Evolutionary conservation across 148 eudicot species (phyloP), one percentile per base, ranked within the genome.

Genomic region (Drosera capensis): DNA sequence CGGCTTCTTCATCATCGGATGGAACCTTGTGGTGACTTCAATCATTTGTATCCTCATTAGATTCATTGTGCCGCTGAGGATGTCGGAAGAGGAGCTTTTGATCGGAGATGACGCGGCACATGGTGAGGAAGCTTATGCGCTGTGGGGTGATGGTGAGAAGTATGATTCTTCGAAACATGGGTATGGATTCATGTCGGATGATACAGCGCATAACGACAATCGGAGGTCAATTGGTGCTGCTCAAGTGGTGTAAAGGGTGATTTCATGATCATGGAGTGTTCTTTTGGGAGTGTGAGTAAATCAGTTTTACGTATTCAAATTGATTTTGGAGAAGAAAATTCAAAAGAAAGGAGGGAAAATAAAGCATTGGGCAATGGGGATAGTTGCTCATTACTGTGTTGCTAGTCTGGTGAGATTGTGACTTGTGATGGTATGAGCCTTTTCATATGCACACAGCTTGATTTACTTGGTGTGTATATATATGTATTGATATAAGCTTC

Each of bases 91-190:
- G 15, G 65, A 73, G 37, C 35, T 78, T 57, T 34, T 48, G 38
- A 60, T 74, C 1, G 86, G 86, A 3, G 86, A 78, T 26, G 76
- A 78, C 18, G 80, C 86, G 0, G 86, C 78, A 20, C 86, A 78
- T 25, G 85, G 86, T 0, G 86, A 78, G 34, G 86, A 78, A 59
- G 86, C 86, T 0, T 78, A 78, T 31, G 86, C 86, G 0, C 50
- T 78, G 43, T 78, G 86, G 86, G 86, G 77, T 7, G 86, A 78
- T 30, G 86, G 80, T 1, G 86, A 78, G 43, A 63, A 54, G 24
- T 73, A 57, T 45, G 80, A 73, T 22, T 11, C 56, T 1, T 52
- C 68, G 60, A 34, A 11, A 15, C 38, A 34, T 34, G 38, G 38
- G 5, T 15, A 34, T 34, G 38, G 38, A 2, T n/a, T 39, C 41